phyloP scores from a whole-genome alignment of 202 grass and related monocot genomes.

The Miscanthus sacchariflorus region DNA sequence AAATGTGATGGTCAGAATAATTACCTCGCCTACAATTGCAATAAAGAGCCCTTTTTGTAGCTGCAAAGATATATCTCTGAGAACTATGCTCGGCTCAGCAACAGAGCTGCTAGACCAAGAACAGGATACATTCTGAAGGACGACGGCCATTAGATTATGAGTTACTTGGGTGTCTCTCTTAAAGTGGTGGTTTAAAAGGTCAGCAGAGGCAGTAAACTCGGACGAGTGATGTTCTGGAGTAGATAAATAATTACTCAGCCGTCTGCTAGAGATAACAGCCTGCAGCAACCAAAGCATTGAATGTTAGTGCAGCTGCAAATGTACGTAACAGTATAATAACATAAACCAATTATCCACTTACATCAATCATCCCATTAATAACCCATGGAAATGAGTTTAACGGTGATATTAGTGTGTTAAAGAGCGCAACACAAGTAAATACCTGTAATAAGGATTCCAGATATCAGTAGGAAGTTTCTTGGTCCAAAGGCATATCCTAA shows the following conservation, averaged over 20 bases:
- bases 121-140: slow-evolving; percentile 62
- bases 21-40: slow-evolving; percentile 93
- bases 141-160: slow-evolving; percentile 46
- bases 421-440: slow-evolving; percentile 97
- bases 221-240: slow-evolving; percentile 67
- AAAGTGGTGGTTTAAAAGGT: slow-evolving; percentile 39
- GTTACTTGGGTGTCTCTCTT: slow-evolving; percentile 36
- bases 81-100: slow-evolving; percentile 50
- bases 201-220: slow-evolving; percentile 13
- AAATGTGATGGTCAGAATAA: slow-evolving; percentile 5
- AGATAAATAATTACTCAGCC: slow-evolving; percentile 82
- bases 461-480: slow-evolving; percentile 37
- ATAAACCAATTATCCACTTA: slow-evolving; percentile 56
- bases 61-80: slow-evolving; percentile 69
- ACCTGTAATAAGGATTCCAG: slow-evolving; percentile 71
- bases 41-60: slow-evolving; percentile 76
- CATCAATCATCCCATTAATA: slow-evolving; percentile 99
- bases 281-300: slow-evolving; percentile 49
- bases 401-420: slow-evolving; percentile 90
- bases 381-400: slow-evolving; percentile 99
- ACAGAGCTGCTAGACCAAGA: slow-evolving; percentile 72
- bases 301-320: slow-evolving; percentile 8
- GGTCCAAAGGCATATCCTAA: slow-evolving; percentile 19
- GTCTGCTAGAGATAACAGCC: slow-evolving; percentile 90
- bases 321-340: slow-evolving; percentile 14